These are phyloP conservation scores for Geranium incanum DNA, from an alignment of 441 rosid genomes.

Conservation along the genomic window DNA sequence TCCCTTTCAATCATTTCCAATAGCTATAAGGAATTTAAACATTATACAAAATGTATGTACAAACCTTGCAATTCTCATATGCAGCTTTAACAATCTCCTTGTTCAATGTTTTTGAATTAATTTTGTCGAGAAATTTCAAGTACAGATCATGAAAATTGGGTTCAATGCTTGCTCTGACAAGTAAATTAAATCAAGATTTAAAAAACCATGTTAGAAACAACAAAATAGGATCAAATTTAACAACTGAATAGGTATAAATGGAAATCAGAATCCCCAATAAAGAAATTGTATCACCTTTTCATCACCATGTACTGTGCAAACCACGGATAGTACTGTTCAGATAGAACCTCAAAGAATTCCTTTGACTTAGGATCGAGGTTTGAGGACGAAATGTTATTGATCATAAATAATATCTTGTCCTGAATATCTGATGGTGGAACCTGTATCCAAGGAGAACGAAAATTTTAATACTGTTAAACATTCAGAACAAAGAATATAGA, in stretches of 20 bases:
- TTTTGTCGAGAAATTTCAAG: conserved; percentile 90
- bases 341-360: conserved; percentile 75
- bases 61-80: conserved; percentile 98
- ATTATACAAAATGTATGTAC: background rate
- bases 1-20: conserved; percentile 9
- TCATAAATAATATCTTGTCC: conserved; percentile 87
- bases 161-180: conserved; percentile 93
- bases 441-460: conserved; percentile 35
- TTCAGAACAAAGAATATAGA: background rate
- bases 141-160: conserved; percentile 97
- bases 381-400: conserved; percentile 76
- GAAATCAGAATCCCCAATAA: background rate
- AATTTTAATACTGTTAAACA: background rate
- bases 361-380: conserved; percentile 82
- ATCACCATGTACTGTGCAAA: conserved; percentile 98
- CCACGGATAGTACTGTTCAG: conserved; percentile 88
- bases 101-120: conserved; percentile 70
- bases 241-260: background rate
- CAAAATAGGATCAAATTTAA: background rate
- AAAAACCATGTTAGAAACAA: background rate
- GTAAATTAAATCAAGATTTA: conserved; percentile 5
- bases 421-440: conserved; percentile 78
- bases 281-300: conserved; percentile 59
- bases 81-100: conserved; percentile 87
- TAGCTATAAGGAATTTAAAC: background rate